phyloP scores from a whole-genome alignment of 352 stramenopile genomes.

The Hyphochytrium catenoides region DNA sequence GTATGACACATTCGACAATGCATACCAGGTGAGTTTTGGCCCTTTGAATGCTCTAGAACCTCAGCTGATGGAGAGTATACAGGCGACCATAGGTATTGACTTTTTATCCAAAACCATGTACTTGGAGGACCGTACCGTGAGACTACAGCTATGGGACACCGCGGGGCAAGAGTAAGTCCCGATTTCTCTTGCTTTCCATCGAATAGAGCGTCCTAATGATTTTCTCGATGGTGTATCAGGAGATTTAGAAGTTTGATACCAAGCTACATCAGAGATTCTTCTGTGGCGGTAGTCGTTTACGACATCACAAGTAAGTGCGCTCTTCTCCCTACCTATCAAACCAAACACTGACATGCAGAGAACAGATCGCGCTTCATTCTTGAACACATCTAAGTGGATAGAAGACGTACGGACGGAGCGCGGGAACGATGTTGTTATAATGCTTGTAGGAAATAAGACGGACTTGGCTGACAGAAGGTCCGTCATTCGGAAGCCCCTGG shows the following conservation, averaged over 20 bases:
- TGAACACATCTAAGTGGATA: conserved; percentile 98
- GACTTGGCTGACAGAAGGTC: conserved; percentile 88
- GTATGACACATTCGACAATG: conserved; percentile 91
- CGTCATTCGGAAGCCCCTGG: conserved; percentile 9
- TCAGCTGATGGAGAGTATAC: no score
- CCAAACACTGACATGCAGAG: no score
- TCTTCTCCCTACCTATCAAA: no score
- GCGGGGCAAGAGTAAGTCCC: conserved; percentile 77
- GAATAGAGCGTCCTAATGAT: no score
- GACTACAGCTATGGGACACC: conserved; percentile 97
- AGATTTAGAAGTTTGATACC: conserved; percentile 81
- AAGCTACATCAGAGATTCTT: conserved; percentile 96
- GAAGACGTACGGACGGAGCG: conserved; percentile 93
- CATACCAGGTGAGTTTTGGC: conserved; percentile 47
- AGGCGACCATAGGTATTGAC: conserved; percentile 98
- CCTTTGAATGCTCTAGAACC: no score
- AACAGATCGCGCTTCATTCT: conserved; percentile 87
- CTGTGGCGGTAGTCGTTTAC: conserved; percentile 97
- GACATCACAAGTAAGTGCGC: conserved; percentile 84
- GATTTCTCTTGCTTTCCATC: conserved; percentile 2
- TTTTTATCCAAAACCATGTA: conserved; percentile 99
- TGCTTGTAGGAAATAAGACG: conserved; percentile 99
- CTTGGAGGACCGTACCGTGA: conserved; percentile 90
- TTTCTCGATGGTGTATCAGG: no score
- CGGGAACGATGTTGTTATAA: conserved; percentile 97